Conservation (phyloP, 176 grass and related monocot genomes). For the Neostapfia colusana region DNA sequence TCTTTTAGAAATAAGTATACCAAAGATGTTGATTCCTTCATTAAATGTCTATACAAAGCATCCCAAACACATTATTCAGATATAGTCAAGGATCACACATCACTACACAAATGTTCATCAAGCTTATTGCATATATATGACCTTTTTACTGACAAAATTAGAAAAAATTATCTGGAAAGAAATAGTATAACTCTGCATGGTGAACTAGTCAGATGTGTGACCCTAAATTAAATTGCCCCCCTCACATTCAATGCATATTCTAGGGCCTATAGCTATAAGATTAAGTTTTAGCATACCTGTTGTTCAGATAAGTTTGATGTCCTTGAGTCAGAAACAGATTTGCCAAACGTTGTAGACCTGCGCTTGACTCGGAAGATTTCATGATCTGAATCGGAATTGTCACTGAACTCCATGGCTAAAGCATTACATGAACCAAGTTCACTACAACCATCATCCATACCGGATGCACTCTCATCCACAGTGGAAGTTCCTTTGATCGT, state of each 20-base stretch:
- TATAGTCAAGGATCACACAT: background rate
- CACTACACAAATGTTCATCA: background rate
- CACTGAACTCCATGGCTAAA: constrained; percentile 48
- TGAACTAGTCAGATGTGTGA: background rate
- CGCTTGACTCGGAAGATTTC: constrained; percentile 90
- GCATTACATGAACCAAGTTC: constrained; percentile 45
- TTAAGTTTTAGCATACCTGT: constrained; percentile 51
- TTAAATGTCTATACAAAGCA: constrained; percentile 4
- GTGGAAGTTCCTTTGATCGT: constrained; percentile 31
- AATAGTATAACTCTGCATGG: background rate
- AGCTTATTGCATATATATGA: background rate
- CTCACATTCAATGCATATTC: background rate
- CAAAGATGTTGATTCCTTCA: background rate
- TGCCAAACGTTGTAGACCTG: constrained; percentile 45
- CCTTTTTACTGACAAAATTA: background rate
- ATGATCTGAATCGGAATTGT: constrained; percentile 78
- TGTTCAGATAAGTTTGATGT: constrained; percentile 46
- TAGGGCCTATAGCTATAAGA: background rate
- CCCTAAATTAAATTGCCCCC: background rate
- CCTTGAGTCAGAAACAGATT: constrained; percentile 40
- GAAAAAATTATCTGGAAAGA: background rate
- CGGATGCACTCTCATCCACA: constrained; percentile 27
- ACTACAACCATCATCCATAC: constrained; percentile 33
- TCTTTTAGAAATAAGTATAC: constrained; percentile 1
- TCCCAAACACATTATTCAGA: background rate